Base-by-base conservation (phyloP, 2,329 filamentous ascomycete species). In the Dactylella cylindrospora region DNA sequence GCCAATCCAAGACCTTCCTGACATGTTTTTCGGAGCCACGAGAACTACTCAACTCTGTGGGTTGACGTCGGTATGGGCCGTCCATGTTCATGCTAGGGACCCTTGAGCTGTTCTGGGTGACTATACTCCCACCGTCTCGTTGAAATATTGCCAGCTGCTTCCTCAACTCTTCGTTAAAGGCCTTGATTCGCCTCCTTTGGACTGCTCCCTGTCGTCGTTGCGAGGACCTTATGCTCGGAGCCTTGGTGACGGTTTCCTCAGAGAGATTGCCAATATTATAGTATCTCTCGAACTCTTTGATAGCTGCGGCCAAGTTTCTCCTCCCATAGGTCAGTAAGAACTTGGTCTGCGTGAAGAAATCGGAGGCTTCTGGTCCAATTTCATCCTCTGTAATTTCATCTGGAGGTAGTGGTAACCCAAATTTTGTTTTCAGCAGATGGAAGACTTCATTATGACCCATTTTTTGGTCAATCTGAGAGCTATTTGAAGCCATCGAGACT, bases 91-190 rank as follows among this genome's bases (percentile, higher is more conserved):
- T n/a, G n/a, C n/a, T n/a, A n/a, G n/a, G n/a, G n/a, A n/a, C n/a
- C n/a, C 55, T 47, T 8, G 43, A 51, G 29, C 49, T 46, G 9
- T 26, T 36, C 10, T 53, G 47, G 7, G 55, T 61, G 2, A 26
- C 35, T 3, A 61, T 61, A 17, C 55, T 61, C 7, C 55, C 55
- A 5, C 55, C 55, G 46, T 61, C 40, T 5, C 47, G 23, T 7
- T 53, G 5, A 29, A 49, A 43, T 2, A 61, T 1, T 1, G 12
- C 15, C n/a, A 52, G 5, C 20, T 61, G 55, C 41, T 52, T 61
- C 17, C 31, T 35, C 8, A 61, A 25, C 22, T 61, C 55, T 39
- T 61, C 22, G 23, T 61, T 61, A 35, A 61, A 61, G 8, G 55
- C 47, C 10, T 26, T 19, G 8, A 61, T n/a, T 17, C 55, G 28